phyloP scores from a whole-genome alignment of 75 land plant genomes.

The Sequoia sempervirens region DNA sequence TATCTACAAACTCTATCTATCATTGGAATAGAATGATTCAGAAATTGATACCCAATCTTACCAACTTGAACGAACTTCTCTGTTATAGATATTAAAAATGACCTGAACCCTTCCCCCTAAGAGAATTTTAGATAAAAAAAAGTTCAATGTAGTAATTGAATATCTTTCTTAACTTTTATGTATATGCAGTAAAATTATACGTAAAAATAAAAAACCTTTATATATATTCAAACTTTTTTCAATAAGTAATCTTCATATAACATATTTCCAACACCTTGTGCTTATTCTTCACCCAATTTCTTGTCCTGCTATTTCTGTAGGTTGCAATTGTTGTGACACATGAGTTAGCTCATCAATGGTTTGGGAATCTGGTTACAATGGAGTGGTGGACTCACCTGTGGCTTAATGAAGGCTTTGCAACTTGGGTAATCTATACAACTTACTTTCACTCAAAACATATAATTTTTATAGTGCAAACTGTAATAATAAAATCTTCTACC shows the following conservation, averaged over 20 bases:
- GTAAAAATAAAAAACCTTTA: too few species aligned
- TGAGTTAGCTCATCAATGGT: constrained; percentile 99
- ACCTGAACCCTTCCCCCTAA: too few species aligned
- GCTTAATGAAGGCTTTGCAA: constrained; percentile 99
- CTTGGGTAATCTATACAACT: constrained; percentile 69
- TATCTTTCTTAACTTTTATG: too few species aligned
- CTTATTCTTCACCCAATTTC: background rate
- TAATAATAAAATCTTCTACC: background rate
- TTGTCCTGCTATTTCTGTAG: constrained; percentile 23
- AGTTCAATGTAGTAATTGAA: too few species aligned
- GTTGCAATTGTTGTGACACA: constrained; percentile 92
- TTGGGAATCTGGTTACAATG: constrained; percentile 99
- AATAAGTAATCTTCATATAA: too few species aligned
- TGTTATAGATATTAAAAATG: background rate
- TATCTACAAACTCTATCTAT: too few species aligned
- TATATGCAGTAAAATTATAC: too few species aligned
- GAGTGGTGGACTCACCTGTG: constrained; percentile 99
- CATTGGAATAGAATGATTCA: too few species aligned
- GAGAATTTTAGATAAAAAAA: too few species aligned
- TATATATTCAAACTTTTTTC: too few species aligned
- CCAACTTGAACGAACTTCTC: background rate
- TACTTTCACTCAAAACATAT: background rate
- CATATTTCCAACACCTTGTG: background rate
- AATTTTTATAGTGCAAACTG: background rate
- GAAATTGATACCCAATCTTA: too few species aligned